Evolutionary conservation across 2,329 filamentous ascomycete genomes (phyloP), one percentile per base, ranked within the genome.

Genomic region (Helotiales sp.): DNA sequence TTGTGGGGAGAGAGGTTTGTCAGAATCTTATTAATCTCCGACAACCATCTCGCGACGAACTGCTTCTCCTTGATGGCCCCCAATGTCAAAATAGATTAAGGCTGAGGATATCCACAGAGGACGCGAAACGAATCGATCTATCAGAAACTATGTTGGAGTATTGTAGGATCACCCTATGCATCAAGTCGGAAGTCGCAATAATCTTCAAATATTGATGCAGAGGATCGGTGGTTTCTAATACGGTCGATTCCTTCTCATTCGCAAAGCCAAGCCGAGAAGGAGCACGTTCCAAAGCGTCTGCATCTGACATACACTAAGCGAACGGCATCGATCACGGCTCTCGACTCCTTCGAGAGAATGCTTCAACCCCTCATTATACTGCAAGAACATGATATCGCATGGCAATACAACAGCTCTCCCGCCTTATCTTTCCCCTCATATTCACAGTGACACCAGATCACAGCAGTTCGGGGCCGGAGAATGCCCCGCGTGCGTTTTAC

Each of bases 21-120:
- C 46, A 48, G 46, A 48, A 10, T 22, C 46, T 48, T 48, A 48
- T 31, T 48, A 48, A 48, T 48, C 31, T 48, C 25, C 40, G 40
- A 44, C 46, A 13, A 15, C 5, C 29, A 15, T 22, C 12, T 31
- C 46, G 46, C 46, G 25, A 22, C 5, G 25, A 48, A 48, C 17
- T 12, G 10, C 46, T 48, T 33, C 46, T n/a, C n/a, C n/a, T n/a
- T n/a, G n/a, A n/a, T n/a, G n/a, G 46, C 25, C 25, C 25, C 46
- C 29, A 29, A 48, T 48, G 15, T 48, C 29, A 44, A 24, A 44
- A 44, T 31, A 48, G 46, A 48, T 48, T 48, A 48, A 48, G 46
- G 46, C 27, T 31, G 46, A 48, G 31, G 46, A 29, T 30, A 22
- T 48, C 12, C 19, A 31, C 27, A 19, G 5, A 7, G 38, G 27